Evolutionary conservation across 2,329 filamentous ascomycete species (phyloP).

Genomic region (Sporothrix protearum): DNA sequence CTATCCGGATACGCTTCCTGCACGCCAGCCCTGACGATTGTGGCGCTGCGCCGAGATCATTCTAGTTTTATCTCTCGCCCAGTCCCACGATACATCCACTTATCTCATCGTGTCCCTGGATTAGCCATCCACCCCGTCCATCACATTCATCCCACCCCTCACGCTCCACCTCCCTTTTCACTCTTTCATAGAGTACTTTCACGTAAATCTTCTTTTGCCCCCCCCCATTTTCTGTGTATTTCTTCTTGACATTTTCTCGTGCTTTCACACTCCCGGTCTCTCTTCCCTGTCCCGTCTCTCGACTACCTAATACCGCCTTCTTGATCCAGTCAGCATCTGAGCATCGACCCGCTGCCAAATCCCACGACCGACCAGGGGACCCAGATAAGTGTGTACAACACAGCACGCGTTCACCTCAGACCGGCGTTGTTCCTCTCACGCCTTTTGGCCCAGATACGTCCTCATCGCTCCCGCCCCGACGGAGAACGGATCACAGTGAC

Average conservation of each 20-base stretch:
- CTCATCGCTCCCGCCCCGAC: slow-evolving; percentile 10
- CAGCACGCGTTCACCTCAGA: slow-evolving; percentile 8
- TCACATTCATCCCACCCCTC: slow-evolving; percentile 4
- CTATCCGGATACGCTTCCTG: background rate
- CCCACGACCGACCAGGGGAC: background rate
- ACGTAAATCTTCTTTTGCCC: background rate
- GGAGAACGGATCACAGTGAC: slow-evolving; percentile 12
- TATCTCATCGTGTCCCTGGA: slow-evolving; percentile 21
- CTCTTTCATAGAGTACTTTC: background rate
- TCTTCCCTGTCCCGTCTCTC: background rate
- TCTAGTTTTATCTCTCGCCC: slow-evolving; percentile 16
- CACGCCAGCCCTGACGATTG: slow-evolving; percentile 17
- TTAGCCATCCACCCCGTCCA: slow-evolving; percentile 9
- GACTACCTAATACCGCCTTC: background rate
- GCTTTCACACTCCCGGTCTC: background rate
- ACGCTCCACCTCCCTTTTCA: background rate
- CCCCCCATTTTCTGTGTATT: background rate
- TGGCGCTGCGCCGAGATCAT: slow-evolving; percentile 8
- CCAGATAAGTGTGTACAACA: slow-evolving; percentile 5
- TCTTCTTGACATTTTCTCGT: background rate
- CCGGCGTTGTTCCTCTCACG: slow-evolving; percentile 3
- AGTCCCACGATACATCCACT: slow-evolving; percentile 10
- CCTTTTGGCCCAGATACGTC: slow-evolving; percentile 8
- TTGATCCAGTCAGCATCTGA: background rate
- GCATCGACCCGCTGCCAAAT: background rate